phyloP scores from a whole-genome alignment of 2,329 filamentous ascomycete species.

The Penicillium sp. region DNA sequence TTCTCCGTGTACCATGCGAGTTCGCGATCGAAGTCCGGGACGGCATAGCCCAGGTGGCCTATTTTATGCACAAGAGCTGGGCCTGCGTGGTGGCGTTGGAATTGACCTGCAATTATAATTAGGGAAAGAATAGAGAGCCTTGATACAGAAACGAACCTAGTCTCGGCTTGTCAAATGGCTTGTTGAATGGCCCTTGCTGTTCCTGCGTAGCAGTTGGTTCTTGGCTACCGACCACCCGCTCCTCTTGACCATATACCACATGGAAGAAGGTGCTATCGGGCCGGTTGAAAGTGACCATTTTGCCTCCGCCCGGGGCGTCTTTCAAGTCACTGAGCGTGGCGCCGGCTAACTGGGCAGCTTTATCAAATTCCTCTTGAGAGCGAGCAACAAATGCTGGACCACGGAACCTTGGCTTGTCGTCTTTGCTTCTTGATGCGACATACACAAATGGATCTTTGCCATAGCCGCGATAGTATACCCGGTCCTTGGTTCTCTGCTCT shows the following conservation, averaged over 20 bases:
- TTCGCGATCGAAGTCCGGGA: slow-evolving; percentile 33
- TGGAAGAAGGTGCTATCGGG: slow-evolving; percentile 60
- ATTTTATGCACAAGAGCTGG: slow-evolving; percentile 38
- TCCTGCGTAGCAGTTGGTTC: slow-evolving; percentile 17
- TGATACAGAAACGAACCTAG: too few species aligned
- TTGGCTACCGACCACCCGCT: slow-evolving; percentile 35
- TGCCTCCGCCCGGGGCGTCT: slow-evolving; percentile 20
- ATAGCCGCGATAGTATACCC: slow-evolving; percentile 62
- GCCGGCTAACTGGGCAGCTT: slow-evolving; percentile 49
- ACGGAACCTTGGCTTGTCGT: slow-evolving; percentile 52
- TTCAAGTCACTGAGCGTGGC: slow-evolving; percentile 55
- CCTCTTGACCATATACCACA: slow-evolving; percentile 56
- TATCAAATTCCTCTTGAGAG: slow-evolving; percentile 55
- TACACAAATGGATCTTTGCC: slow-evolving; percentile 62
- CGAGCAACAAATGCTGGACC: slow-evolving; percentile 61
- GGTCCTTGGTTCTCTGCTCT: slow-evolving; percentile 34
- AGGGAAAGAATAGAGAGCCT: too few species aligned
- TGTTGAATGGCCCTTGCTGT: slow-evolving; percentile 18
- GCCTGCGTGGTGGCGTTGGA: slow-evolving; percentile 34
- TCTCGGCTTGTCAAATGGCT: slow-evolving; percentile 15
- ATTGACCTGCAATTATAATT: slow-evolving; percentile 20
- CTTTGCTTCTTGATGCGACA: slow-evolving; percentile 55
- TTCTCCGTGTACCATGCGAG: slow-evolving; percentile 40
- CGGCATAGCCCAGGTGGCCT: slow-evolving; percentile 43
- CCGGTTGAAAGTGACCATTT: slow-evolving; percentile 31